These are phyloP conservation scores for Bipolaris cookei DNA, from an alignment of 2,329 filamentous ascomycete genomes.

Conservation along the genomic window DNA sequence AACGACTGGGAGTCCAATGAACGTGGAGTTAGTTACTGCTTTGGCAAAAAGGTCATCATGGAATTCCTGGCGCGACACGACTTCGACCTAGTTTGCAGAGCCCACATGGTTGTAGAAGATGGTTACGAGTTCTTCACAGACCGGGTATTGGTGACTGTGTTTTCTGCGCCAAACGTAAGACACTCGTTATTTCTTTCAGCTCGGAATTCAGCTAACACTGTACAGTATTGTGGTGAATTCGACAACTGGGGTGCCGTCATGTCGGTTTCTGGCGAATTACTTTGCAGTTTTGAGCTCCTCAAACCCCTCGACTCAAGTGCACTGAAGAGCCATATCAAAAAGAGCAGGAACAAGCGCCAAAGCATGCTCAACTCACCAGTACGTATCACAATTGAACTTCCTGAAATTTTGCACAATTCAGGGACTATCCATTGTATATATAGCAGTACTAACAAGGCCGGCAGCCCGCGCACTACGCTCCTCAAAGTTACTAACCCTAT, in stretches of 20 bases:
- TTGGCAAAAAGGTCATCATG: constrained; percentile 97
- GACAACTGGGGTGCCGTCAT: constrained; percentile 99
- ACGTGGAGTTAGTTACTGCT: constrained; percentile 95
- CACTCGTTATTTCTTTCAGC: background rate
- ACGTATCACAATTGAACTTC: constrained; percentile 56
- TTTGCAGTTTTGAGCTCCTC: constrained; percentile 96
- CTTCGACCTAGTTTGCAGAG: constrained; percentile 95
- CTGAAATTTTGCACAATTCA: constrained; percentile 21
- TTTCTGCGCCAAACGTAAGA: constrained; percentile 93
- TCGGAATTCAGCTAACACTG: constrained; percentile 22
- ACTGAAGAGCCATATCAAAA: constrained; percentile 98
- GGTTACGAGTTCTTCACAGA: constrained; percentile 99
- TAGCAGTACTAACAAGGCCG: constrained; percentile 40
- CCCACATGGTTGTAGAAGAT: constrained; percentile 99
- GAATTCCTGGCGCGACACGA: constrained; percentile 94
- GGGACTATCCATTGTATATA: constrained; percentile 36
- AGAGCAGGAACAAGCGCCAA: constrained; percentile 91
- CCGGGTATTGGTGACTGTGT: constrained; percentile 91
- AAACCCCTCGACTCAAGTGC: constrained; percentile 96
- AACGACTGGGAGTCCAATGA: constrained; percentile 98
- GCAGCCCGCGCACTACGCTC: constrained; percentile 58
- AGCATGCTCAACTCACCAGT: constrained; percentile 96
- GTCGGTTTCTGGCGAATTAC: constrained; percentile 90
- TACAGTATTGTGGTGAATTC: constrained; percentile 94
- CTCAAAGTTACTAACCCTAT: constrained; percentile 57